Evolutionary conservation across 331 rosid species (phyloP).

Genomic region (Acacia concinna): DNA sequence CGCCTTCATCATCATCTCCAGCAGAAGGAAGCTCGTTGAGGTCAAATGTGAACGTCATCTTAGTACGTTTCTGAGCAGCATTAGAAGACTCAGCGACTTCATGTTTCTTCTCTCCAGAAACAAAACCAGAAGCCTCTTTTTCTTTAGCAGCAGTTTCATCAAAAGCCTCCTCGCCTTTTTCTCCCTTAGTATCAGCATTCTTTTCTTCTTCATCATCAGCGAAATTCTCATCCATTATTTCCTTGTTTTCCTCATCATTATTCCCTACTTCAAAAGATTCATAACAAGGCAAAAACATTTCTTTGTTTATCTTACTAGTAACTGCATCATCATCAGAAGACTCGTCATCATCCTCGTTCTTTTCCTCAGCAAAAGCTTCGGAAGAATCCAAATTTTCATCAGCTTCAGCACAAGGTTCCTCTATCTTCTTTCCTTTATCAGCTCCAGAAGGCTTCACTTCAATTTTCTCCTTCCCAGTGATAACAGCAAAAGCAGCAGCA

Average conservation of each 20-base stretch:
- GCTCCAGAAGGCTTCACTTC: background rate
- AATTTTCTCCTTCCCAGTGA: background rate
- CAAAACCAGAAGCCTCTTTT: background rate
- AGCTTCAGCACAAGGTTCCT: background rate
- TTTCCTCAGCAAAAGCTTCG: background rate
- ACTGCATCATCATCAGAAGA: background rate
- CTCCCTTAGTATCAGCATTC: too few species aligned
- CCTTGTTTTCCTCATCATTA: too few species aligned
- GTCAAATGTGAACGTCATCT: background rate
- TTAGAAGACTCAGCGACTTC: background rate
- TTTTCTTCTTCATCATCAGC: background rate
- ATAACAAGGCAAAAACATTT: background rate
- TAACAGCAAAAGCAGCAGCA: background rate
- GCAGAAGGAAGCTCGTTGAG: background rate
- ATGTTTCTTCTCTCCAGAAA: background rate
- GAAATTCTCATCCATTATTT: too few species aligned
- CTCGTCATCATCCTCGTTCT: background rate
- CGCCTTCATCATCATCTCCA: conserved; percentile 2
- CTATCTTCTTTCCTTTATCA: background rate
- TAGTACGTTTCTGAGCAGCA: background rate
- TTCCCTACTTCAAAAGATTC: background rate
- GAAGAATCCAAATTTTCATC: background rate
- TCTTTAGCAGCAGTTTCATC: background rate
- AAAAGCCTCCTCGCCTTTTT: background rate
- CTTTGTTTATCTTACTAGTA: background rate